phyloP scores from a whole-genome alignment of 345 rosid species.

The Syzygium aromaticum region DNA sequence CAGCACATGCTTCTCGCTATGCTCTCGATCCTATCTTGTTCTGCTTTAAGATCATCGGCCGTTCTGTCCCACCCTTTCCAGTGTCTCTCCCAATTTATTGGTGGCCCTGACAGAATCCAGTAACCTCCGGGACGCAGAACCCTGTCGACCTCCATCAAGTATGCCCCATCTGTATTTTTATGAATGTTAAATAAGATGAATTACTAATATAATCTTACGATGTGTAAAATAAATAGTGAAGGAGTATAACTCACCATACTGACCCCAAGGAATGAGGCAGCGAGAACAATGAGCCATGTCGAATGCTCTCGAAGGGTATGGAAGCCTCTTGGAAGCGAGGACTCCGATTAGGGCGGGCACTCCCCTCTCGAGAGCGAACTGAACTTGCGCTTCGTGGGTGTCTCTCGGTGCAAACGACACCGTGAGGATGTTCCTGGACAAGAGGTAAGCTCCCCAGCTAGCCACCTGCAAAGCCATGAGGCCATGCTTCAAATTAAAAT shows the following conservation, averaged over 20 bases:
- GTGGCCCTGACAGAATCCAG: constrained; percentile 94
- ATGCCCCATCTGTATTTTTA: constrained; percentile 50
- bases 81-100: constrained; percentile 71
- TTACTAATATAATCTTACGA: background rate
- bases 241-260: constrained; percentile 28
- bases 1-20: constrained; percentile 74
- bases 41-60: constrained; percentile 42
- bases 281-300: constrained; percentile 99
- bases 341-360: constrained; percentile 89
- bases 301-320: constrained; percentile 85
- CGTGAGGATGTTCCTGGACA: constrained; percentile 59
- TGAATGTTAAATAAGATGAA: background rate
- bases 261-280: constrained; percentile 92
- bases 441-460: constrained; percentile 91
- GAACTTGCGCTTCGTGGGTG: constrained; percentile 93
- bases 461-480: constrained; percentile 52
- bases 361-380: constrained; percentile 88
- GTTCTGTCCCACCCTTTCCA: constrained; percentile 88
- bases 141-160: constrained; percentile 79
- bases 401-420: constrained; percentile 96
- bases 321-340: constrained; percentile 78
- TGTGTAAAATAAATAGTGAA: background rate
- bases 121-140: constrained; percentile 87
- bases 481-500: background rate
- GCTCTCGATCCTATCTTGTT: constrained; percentile 47